phyloP scores from a whole-genome alignment of 179 eudicot genomes.

The Silene vulgaris region DNA sequence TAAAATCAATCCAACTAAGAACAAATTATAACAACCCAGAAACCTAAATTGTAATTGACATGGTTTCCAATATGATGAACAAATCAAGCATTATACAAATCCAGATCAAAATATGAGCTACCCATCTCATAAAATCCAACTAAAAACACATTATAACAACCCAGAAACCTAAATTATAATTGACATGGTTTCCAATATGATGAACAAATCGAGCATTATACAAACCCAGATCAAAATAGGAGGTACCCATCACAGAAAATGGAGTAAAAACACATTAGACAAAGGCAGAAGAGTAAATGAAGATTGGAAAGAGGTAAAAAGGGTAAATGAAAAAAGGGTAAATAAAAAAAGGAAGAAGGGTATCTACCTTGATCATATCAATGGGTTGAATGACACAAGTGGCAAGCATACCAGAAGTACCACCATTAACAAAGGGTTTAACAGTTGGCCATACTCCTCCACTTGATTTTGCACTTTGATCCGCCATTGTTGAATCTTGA shows the following conservation, averaged over 20 bases:
- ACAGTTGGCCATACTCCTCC: constrained; percentile 53
- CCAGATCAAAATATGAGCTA: neutral
- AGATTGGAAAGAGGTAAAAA: neutral
- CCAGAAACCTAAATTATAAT: constrained; percentile 10
- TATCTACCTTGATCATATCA: constrained; percentile 51
- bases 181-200: neutral
- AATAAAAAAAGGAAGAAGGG: neutral
- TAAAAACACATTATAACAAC: neutral
- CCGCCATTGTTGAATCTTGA: constrained; percentile 33
- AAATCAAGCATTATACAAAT: neutral
- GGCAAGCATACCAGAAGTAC: constrained; percentile 59
- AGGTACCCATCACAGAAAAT: neutral
- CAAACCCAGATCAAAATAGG: neutral
- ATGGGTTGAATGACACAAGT: constrained; percentile 60
- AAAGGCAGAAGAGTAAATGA: no score
- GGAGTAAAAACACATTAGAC: no score
- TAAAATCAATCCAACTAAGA: neutral
- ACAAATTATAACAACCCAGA: neutral
- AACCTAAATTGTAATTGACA: neutral
- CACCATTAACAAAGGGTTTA: constrained; percentile 53
- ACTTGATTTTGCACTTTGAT: constrained; percentile 33
- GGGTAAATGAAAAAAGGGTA: neutral
- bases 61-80: neutral
- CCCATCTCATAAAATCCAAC: neutral
- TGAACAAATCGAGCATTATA: neutral